Base-by-base conservation (phyloP, 106 monocot species). In the Acanthochlamys bracteata region DNA sequence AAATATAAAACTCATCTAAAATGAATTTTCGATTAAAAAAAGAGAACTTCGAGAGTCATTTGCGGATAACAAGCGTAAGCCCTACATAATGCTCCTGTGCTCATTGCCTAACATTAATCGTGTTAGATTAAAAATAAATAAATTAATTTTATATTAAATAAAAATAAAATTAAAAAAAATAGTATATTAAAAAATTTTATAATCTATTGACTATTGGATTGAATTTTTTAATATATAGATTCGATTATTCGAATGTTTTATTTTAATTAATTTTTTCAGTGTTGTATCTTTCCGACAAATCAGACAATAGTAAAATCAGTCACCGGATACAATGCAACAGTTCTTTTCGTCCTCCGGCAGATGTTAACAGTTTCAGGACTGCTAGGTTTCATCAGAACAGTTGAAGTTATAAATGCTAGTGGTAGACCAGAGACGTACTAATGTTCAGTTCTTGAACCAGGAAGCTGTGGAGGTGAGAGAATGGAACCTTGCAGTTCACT, bases 41-140 rank as follows among this genome's bases (percentile, higher is more conserved):
- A 3, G 4, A 33, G 33, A 3, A 33, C 1, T 6, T 33, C 33
- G 33, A 33, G n/a, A 33, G 4, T 33, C 33, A 33, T 19, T 6
- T 33, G 33, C 33, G 6, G 1, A 33, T 6, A 33, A 3, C 52
- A 90, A 66, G 20, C 77, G 79, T 51, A 74, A 78, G 12, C 82
- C 88, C 61, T 88, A 84, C 67, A 60, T 84, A 13, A 61, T 39
- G 40, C 84, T 93, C 77, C 59, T 93, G 65, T 93, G 88, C 68
- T 84, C 88, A 10, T 25, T 84, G 25, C 82, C 84, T 10, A 49
- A 70, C 47, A 17, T 82, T 10, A 62, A 72, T n/a, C n/a, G n/a
- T n/a, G n/a, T n/a, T n/a, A n/a, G n/a, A n/a, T n/a, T n/a, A n/a
- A n/a, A n/a, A n/a, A n/a, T n/a, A n/a, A n/a, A n/a, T n/a, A n/a